Percentiles rank a stretch among this genome's conserved stretches.
Conservation (phyloP, 345 rosid genomes). For the Eucalyptus globulus region DNA sequence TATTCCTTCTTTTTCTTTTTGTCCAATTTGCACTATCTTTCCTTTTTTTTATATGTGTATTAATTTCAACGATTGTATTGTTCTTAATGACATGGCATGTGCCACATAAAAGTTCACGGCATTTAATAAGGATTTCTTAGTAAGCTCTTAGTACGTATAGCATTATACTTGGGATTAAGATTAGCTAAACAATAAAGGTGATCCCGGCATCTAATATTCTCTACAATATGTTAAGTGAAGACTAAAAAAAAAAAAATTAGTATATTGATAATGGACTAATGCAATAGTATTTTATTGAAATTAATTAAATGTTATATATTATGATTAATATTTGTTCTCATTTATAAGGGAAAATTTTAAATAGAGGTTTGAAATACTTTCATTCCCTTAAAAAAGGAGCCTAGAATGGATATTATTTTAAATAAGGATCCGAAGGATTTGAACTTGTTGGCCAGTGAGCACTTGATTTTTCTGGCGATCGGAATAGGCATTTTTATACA, state of each 20-base stretch:
- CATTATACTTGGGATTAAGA: not conserved
- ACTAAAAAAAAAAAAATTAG: not conserved
- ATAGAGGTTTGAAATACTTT: too few species aligned
- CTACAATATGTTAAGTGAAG: not conserved
- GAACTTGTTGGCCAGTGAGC: too few species aligned
- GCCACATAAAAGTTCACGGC: too few species aligned
- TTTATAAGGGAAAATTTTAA: too few species aligned
- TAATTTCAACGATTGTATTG: not conserved
- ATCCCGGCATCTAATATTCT: not conserved
- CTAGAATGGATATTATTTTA: too few species aligned
- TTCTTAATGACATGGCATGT: not conserved
- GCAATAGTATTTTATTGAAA: not conserved
- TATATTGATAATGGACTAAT: not conserved
- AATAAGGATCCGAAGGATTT: too few species aligned
- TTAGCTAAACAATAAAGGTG: not conserved
- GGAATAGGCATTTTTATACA: too few species aligned
- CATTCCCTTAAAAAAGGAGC: accelerated
- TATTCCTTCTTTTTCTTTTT: not conserved
- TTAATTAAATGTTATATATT: not conserved
- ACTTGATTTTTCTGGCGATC: too few species aligned
- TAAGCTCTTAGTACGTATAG: not conserved
- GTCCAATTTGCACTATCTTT: not conserved
- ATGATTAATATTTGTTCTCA: not conserved
- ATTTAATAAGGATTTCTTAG: not conserved
- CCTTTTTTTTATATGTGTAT: not conserved